Percentiles rank a stretch among this genome's conserved stretches.
These are phyloP conservation scores for Mollisiaceae sp. DNA, from an alignment of 2,329 filamentous ascomycete species.

Conservation along the genomic window DNA sequence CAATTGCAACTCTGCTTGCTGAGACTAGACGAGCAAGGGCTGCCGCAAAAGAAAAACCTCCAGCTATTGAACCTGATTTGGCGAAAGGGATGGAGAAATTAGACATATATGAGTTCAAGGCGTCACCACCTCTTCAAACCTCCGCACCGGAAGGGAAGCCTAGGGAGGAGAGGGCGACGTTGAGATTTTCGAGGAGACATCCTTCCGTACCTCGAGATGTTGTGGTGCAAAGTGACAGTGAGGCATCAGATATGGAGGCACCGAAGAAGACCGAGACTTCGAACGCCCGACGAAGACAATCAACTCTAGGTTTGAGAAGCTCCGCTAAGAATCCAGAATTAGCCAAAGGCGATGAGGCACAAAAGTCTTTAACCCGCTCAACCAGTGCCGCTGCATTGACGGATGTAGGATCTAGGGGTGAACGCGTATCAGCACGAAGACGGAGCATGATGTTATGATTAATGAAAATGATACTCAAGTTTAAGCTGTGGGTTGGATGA, in stretches of 20 bases:
- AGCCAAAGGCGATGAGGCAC: constrained; percentile 24
- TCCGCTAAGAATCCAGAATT: constrained; percentile 24
- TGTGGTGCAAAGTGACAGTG: constrained; percentile 28
- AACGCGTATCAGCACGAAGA: constrained; percentile 40
- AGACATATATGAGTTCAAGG: constrained; percentile 41
- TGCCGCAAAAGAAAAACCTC: constrained; percentile 33
- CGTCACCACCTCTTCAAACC: constrained; percentile 30
- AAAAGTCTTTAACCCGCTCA: constrained; percentile 32
- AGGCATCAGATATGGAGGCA: constrained; percentile 35
- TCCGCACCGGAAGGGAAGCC: constrained; percentile 16
- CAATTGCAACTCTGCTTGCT: constrained; percentile 41
- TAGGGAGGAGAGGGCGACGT: constrained; percentile 27
- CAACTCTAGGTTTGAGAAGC: constrained; percentile 34
- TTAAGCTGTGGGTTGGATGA: constrained; percentile 30
- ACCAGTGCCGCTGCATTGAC: constrained; percentile 26
- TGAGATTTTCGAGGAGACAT: constrained; percentile 35
- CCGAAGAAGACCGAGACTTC: constrained; percentile 24
- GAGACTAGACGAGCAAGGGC: constrained; percentile 38
- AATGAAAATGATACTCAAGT: constrained; percentile 25
- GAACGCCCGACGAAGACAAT: constrained; percentile 38
- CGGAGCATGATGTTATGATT: constrained; percentile 46
- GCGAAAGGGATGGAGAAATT: constrained; percentile 33
- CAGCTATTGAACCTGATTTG: constrained; percentile 24
- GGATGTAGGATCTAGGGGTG: constrained; percentile 34
- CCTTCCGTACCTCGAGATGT: constrained; percentile 30